Evolutionary conservation across 352 stramenopile species (phyloP), one percentile per base, ranked within the genome.

Genomic region (Blastocystis sp.): DNA sequence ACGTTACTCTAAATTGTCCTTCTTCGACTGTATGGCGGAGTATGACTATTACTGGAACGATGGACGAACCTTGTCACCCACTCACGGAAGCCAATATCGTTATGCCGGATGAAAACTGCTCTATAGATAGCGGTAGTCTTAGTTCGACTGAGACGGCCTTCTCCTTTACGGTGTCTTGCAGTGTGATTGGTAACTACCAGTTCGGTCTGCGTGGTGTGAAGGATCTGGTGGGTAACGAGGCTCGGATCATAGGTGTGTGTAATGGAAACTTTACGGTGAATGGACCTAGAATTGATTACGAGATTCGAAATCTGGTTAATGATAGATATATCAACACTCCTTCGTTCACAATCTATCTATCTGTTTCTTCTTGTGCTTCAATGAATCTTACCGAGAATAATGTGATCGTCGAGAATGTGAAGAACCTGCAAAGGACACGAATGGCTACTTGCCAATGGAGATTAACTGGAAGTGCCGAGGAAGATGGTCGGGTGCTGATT

Each of bases 171-270:
- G 43, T 80, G 39, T 61, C 69, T 14, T 80, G 69, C 43, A 12
- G 16, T 52, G 43, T 37, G 35, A 19, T 12, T 6, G 43, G 69
- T 32, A 7, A 7, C 19, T 80, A 61, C 69, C 24, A n/a, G 16
- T 80, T 80, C 51, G 32, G 24, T 7, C 35, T 80, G 69, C 37
- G n/a, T 32, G 27, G 27, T 6, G 42, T 46, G 5, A 63, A 42
- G 24, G 69, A 80, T 39, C 21, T 80, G 69, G 69, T 80, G 69
- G 69, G 69, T 39, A 80, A 80, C 51, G 27, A 46, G 43, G 69
- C 35, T 7, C 24, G 2, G 58, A 6, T 24, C n/a, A 59, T 11
- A 7, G 43, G 21, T 52, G 39, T 5, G 14, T 80, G 69, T 29
- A 16, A 27, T 11, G 69, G 35, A 0, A 80, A 37, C 19, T 80